Evolutionary conservation across 2,329 filamentous ascomycete species (phyloP), one percentile per base, ranked within the genome.

Genomic region (Sclerotinia subarctica): DNA sequence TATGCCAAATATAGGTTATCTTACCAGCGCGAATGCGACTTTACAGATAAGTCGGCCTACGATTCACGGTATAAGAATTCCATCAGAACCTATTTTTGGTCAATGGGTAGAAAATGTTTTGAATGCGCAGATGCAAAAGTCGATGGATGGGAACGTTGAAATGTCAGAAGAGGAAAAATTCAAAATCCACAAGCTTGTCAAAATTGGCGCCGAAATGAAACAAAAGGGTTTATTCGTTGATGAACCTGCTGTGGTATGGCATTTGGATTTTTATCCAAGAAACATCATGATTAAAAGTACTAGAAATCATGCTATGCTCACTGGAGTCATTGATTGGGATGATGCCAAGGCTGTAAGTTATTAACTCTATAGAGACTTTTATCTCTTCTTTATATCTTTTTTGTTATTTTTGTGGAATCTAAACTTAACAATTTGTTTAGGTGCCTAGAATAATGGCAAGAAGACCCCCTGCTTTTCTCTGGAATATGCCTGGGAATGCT

Each of bases 291-390:
- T 51, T 1, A 2, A 38, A 10, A 51, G 11, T 49, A 6, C 21
- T 2, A 38, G 15, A 10, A 1, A 38, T 13, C 5, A 8, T 21
- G n/a, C 13, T 0, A 10, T 38, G 2, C 21, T 62, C 13, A 51
- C 59, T 13, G 59, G 46, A 8, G 59, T 62, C 1, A 38, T 62
- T 3, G 59, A 51, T 42, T 62, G 46, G 59, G 59, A 62, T 11
- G 29, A 62, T 13, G 8, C 46, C 0, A 38, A 8, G 15, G 46
- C 46, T 11, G 59, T 51, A 42, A 51, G 59, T 26, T 11, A 24
- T 49, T 1, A 7, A 5, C 5, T 3, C 10, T 1, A 35, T 35
- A 1, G 8, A 19, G 21, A 10, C 21, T 13, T 1, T 19, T 6
- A 6, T 24, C 8, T 3, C 6, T 17, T 3, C 2, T 5, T 38